Evolutionary conservation across 176 grass and related monocot species (phyloP), one percentile per base, ranked within the genome.

Genomic region (Oryza meyeriana): DNA sequence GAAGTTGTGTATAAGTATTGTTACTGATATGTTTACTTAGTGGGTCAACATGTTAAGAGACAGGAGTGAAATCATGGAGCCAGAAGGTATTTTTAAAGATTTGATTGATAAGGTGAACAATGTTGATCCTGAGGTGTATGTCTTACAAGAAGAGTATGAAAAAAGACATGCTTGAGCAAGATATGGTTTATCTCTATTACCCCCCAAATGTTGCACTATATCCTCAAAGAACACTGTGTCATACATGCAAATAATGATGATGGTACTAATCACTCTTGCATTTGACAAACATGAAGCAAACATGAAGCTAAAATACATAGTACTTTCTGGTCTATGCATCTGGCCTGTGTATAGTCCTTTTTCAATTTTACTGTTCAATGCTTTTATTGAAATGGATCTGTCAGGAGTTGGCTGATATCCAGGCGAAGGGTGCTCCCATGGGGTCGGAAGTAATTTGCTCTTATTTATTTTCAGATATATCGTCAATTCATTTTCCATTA

Each of bases 101-200:
- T 62, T 87, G 71, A 66, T 29, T 38, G 90, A 82, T 73, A 82
- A 92, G 44, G 72, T 74, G 40, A 83, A 63, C 62, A 66, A 14
- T 11, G 44, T 87, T 18, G 82, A 85, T 32, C 48, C 67, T 80
- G 81, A 93, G 88, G 61, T 93, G 77, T 73, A 80, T 18, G 38
- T 77, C 31, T 34, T 97, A 77, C 83, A 97, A 69, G 68, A 13
- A 74, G 94, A 87, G 57, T 97, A 89, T 27, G 59, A 89, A 52
- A 93, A 89, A 8, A 8, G 83, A 87, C 55, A 58, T 87, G 58
- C 80, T 86, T 68, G 45, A 65, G 24, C 74, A 74, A 85, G 76
- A 86, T 32, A 50, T 87, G 69, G 90, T 97, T 10, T 2, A 34
- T 38, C 66, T 74, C 11, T 81, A 14, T 22, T 72, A 12, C 22